These are phyloP conservation scores for Porogramme epimiltina DNA, from an alignment of 1,284 basidiomycete genomes.

Conservation along the genomic window DNA sequence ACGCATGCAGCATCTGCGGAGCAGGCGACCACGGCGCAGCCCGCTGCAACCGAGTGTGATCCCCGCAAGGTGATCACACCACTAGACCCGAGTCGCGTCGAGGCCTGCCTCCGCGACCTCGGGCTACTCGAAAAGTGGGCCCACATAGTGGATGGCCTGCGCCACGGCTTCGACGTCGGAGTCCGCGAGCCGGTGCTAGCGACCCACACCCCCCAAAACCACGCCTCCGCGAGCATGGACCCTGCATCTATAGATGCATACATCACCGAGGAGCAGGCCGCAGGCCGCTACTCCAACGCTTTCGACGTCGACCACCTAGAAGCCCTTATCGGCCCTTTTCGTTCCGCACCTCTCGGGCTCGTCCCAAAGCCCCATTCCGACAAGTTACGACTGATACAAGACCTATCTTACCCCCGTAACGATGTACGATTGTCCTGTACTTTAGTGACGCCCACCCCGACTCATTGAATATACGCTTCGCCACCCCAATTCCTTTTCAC, in stretches of 20 bases:
- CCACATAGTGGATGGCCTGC: conserved; percentile 28
- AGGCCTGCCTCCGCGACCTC: conserved; percentile 16
- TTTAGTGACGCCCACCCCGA: no score
- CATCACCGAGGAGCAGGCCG: conserved; percentile 33
- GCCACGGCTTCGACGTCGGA: conserved; percentile 35
- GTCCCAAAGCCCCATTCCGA: conserved; percentile 36
- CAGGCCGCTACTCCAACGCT: conserved; percentile 34
- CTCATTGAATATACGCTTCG: no score
- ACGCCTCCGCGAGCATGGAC: conserved; percentile 27
- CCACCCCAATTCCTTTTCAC: background rate
- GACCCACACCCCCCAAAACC: conserved; percentile 31
- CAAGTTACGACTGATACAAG: conserved; percentile 35
- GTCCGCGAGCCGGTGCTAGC: conserved; percentile 9
- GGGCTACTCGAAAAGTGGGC: conserved; percentile 23
- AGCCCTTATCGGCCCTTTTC: conserved; percentile 37
- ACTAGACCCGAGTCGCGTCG: conserved; percentile 17
- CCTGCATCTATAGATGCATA: conserved; percentile 22
- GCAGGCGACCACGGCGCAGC: conserved; percentile 27
- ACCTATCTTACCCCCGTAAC: conserved; percentile 38
- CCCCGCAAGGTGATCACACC: conserved; percentile 30
- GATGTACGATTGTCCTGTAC: conserved; percentile 12
- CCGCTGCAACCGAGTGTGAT: conserved; percentile 25
- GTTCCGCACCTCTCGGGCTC: conserved; percentile 37
- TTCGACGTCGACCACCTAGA: conserved; percentile 33
- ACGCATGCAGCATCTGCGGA: conserved; percentile 32